Base-by-base conservation (phyloP, 2,329 filamentous ascomycete genomes). In the Huntiella moniliformis region DNA sequence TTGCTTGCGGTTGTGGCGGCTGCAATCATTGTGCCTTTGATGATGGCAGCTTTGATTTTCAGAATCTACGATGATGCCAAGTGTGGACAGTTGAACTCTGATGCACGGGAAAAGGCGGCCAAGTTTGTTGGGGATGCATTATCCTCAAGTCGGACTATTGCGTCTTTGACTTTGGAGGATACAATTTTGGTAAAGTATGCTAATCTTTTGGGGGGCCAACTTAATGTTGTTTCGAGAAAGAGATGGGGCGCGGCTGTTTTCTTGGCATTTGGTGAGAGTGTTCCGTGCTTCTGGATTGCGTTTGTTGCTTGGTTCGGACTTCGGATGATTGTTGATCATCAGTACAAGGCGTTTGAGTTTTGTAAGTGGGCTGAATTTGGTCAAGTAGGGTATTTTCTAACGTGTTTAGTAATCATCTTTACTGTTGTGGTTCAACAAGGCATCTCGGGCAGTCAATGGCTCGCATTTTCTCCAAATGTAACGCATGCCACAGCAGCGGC, bases 401-500 rank as follows among this genome's bases (percentile, higher is more conserved):
- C 11, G 38, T 8, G 18, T 5, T 28, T 28, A 51, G 50, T 52
- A 13, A 42, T 52, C n/a, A 46, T 51, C 7, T 50, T 51, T 15
- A 48, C 51, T 8, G 45, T 46, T 5, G 45, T 45, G 12, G 44
- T 52, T 16, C 51, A 52, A 22, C 49, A 50, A 31, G 50, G 47
- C 2, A 48, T 51, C 10, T 40, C 44, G 10, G 45, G 42, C 2
- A 79, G 77, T 1, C 71, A 79, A 50, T 74, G 77, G 47, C 73
- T 85, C 51, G 73, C 72, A 37, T 79, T 81, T 52, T 73, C 74
- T 0, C 74, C 77, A 5, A 81, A 78, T 51, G 69, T 70, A 0
- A 73, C 73, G 1, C 71, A 77, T 57, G 72, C 70, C 4, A 64
- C 68, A 0, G 71, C 67, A 0, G 73, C 74, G 0, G 67, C 74